Percentiles rank a stretch among this genome's conserved stretches.
Evolutionary conservation across 2,329 filamentous ascomycete genomes (phyloP).

Genomic region (Ascochyta fabae): DNA sequence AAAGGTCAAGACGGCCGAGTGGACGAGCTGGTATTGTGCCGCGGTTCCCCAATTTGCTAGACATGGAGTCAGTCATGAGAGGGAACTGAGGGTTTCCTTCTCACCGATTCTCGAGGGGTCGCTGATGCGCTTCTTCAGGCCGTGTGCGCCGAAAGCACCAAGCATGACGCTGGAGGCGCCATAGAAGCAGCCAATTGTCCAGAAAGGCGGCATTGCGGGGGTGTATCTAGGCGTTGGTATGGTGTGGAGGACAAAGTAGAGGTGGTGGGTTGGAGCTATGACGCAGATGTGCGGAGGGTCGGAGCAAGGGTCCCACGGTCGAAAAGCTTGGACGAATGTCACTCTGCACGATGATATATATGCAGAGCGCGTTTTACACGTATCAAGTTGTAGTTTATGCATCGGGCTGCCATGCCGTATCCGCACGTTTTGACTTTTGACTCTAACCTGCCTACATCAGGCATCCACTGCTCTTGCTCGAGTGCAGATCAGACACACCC

Average conservation of each 20-base stretch:
- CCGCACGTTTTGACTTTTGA: no score
- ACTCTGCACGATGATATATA: no score
- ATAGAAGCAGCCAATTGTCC: conserved; percentile 67
- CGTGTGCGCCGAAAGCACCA: conserved; percentile 73
- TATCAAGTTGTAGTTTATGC: background rate
- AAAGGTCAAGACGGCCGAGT: conserved; percentile 66
- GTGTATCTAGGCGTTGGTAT: background rate
- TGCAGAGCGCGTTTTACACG: no score
- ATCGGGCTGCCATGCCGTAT: no score
- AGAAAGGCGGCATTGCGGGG: conserved; percentile 56
- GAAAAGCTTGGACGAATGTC: no score
- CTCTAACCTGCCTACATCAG: conserved; percentile 40
- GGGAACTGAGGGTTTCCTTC: background rate
- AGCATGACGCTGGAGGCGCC: conserved; percentile 67
- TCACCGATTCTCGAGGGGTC: conserved; percentile 62
- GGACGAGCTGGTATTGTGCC: conserved; percentile 72
- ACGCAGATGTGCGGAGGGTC: conserved; percentile 27
- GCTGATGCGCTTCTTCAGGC: conserved; percentile 65
- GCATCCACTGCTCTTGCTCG: conserved; percentile 48
- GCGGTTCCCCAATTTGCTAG: conserved; percentile 66
- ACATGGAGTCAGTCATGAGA: background rate
- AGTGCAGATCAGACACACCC: conserved; percentile 54
- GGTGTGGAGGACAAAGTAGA: background rate
- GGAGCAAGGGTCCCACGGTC: no score
- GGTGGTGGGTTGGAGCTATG: conserved; percentile 1